Base-by-base conservation (phyloP, 495 filamentous ascomycete genomes). In the Hypoxylon cercidicola region DNA sequence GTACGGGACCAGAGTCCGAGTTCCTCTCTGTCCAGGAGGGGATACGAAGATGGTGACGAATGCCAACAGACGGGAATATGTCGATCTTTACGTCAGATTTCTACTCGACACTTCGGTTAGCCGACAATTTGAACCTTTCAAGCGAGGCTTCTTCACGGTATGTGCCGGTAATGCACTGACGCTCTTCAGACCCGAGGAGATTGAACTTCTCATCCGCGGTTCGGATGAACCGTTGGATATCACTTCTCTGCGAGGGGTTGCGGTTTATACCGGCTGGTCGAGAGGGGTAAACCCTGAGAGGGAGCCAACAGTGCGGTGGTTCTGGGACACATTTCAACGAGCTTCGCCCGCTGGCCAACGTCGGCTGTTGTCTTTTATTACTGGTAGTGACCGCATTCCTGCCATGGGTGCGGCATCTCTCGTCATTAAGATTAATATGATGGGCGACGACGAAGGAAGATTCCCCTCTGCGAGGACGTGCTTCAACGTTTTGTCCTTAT, bases 51-150 rank as follows among this genome's bases (percentile, higher is more conserved):
- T 90, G 20, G 94, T 97, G 41, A 97, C 93, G 25, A 96, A 94
- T 70, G 66, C 82, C 37, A 97, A 97, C 60, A 84, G 93, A 28
- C 84, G 86, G 44, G 94, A 97, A 64, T 97, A 93, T 68, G 94
- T 97, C 35, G 91, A 96, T 59, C 80, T 91, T 8, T 97, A 97
- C 69, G 86, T 97, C 4, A 85, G 87, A 37, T 89, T 94, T 73
- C 77, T 93, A 12, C 85, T 97, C 13, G 93, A 97, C 71, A 88
- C 85, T 18, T 83, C 90, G 0, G 90, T 97, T 13, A 76, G 84
- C 53, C 82, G 91, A 44, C 93, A 97, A 69, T 97, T 93, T 57
- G 94, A 97, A 75, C 94, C 93, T 10, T 97, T 97, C 82, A 96
- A 94, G 74, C 87, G 93, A 43, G 93, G 93, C 3, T 97, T 97